These are phyloP conservation scores for Boletus vermiculosoides DNA, from an alignment of 768 basidiomycete species.

Conservation along the genomic window DNA sequence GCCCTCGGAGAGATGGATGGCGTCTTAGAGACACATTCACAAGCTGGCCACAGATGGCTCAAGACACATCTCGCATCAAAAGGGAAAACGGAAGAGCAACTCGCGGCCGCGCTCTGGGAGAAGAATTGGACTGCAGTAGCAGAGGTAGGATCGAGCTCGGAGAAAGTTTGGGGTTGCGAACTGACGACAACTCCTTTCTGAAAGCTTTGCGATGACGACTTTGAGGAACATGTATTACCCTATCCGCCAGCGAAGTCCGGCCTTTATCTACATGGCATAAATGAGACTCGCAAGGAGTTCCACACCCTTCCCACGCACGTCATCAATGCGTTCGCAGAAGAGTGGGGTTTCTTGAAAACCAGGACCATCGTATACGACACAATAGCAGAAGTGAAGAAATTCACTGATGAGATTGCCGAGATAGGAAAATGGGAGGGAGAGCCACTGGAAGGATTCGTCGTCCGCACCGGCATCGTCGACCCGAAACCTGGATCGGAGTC, in stretches of 20 bases:
- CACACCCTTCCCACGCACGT: conserved; percentile 61
- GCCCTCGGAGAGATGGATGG: conserved; percentile 62
- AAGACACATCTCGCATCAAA: conserved; percentile 51
- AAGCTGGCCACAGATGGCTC: conserved; percentile 85
- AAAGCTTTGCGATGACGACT: conserved; percentile 94
- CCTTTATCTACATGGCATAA: conserved; percentile 91
- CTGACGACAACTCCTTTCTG: background rate
- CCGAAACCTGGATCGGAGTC: conserved; percentile 36
- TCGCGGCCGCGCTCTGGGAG: conserved; percentile 75
- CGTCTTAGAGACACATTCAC: conserved; percentile 61
- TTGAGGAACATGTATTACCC: conserved; percentile 93
- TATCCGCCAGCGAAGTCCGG: conserved; percentile 83
- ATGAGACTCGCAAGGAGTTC: conserved; percentile 65
- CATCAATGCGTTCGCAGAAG: conserved; percentile 78
- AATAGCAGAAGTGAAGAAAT: conserved; percentile 65
- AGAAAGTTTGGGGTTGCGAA: background rate
- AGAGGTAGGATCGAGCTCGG: conserved; percentile 57
- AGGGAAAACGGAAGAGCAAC: conserved; percentile 67
- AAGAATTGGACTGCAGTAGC: conserved; percentile 87
- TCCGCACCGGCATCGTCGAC: conserved; percentile 65
- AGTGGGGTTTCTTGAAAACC: conserved; percentile 92
- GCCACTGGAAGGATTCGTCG: conserved; percentile 91
- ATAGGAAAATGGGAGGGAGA: conserved; percentile 81
- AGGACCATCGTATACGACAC: conserved; percentile 50
- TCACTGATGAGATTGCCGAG: conserved; percentile 65